Percentiles rank a stretch among this genome's conserved stretches.
These are phyloP conservation scores for Apiospora koreana DNA, from an alignment of 2,329 filamentous ascomycete genomes.

Conservation along the genomic window DNA sequence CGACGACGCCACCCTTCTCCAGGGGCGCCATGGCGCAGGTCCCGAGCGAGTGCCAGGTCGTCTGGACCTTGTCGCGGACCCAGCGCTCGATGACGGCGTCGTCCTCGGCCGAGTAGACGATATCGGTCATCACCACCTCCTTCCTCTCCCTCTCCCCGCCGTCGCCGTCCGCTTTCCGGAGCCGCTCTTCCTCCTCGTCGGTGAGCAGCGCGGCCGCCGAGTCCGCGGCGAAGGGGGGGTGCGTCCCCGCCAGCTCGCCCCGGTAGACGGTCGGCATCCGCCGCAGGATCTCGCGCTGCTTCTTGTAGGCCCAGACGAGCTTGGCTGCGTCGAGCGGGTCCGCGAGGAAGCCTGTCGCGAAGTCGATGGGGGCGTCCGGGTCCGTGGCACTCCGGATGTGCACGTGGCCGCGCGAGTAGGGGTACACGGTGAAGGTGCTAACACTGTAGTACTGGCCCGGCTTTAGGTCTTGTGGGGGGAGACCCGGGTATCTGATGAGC, in stretches of 20 bases:
- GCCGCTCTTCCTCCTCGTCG: background rate
- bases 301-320: constrained; percentile 66
- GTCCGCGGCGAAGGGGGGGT: constrained; percentile 45
- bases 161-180: background rate
- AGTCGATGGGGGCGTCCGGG: constrained; percentile 48
- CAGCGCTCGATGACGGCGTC: constrained; percentile 42
- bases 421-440: constrained; percentile 57
- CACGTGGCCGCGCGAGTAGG: constrained; percentile 59
- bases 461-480: constrained; percentile 14
- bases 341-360: constrained; percentile 58
- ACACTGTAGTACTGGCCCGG: constrained; percentile 49
- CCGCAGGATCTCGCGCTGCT: constrained; percentile 59
- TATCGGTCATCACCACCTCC: constrained; percentile 35
- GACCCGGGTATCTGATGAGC: constrained; percentile 25
- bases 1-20: constrained; percentile 51
- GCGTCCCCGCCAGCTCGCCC: constrained; percentile 43
- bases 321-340: constrained; percentile 57
- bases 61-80: constrained; percentile 32
- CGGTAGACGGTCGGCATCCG: constrained; percentile 52
- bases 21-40: constrained; percentile 53
- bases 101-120: constrained; percentile 46
- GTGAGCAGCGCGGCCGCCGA: constrained; percentile 39
- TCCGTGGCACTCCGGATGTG: constrained; percentile 53
- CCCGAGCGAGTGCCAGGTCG: constrained; percentile 42
- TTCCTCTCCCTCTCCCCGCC: constrained; percentile 17